Conservation (phyloP, 345 rosid species). For the Lepidium aucheri region DNA sequence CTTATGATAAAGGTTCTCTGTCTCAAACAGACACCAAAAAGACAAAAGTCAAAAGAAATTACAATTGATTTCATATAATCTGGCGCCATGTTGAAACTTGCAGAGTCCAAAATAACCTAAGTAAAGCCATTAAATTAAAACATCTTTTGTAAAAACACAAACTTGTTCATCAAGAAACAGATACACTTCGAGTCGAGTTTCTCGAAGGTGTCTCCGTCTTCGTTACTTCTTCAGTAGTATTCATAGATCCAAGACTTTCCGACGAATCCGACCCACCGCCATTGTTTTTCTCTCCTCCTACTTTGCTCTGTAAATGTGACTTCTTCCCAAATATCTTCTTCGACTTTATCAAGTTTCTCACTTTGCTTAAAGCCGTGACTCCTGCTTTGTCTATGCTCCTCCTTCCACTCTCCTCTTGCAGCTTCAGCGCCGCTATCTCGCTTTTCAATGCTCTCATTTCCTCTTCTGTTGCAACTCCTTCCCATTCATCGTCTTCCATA, state of each 20-base stretch:
- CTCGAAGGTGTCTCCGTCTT: constrained; percentile 57
- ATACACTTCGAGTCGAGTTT: constrained; percentile 46
- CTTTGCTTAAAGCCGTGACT: constrained; percentile 34
- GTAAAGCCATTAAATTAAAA: not conserved
- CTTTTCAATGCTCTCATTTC: constrained; percentile 63
- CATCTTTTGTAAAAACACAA: not conserved
- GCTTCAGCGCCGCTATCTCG: constrained; percentile 54
- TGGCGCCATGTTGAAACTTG: not conserved
- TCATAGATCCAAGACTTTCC: constrained; percentile 55
- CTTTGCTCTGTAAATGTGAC: constrained; percentile 5
- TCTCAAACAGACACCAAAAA: not conserved
- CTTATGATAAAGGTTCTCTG: not conserved
- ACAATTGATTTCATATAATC: constrained; percentile 8
- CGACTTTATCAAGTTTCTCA: constrained; percentile 67
- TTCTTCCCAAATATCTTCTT: constrained; percentile 53
- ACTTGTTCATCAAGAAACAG: constrained; percentile 47
- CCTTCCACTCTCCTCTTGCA: constrained; percentile 36
- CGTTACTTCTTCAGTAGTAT: constrained; percentile 33
- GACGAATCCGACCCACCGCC: constrained; percentile 81
- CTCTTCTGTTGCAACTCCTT: constrained; percentile 56
- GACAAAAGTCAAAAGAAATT: not conserved
- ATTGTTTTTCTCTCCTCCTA: constrained; percentile 32
- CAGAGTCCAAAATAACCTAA: not conserved
- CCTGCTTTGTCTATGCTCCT: constrained; percentile 35
- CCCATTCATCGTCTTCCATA: constrained; percentile 85